A percentile compares a stretch with the other conserved stretches of the same genome.
Conservation (phyloP, 805 yeast species). For the Yamadazyma ubonensis region DNA sequence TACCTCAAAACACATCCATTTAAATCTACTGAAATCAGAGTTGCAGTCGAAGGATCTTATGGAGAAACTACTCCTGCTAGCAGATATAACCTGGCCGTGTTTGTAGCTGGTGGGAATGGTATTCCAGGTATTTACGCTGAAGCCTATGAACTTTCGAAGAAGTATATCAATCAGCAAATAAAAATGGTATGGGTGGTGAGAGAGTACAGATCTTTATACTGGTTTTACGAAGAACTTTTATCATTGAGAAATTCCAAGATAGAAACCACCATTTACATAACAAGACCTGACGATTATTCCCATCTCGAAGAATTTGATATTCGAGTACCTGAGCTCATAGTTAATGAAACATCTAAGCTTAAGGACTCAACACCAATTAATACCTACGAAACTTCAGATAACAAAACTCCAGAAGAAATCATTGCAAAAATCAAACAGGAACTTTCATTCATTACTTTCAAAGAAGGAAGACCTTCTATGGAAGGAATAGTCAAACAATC, state of each 20-base stretch:
- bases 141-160: constrained; percentile 20
- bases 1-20: constrained; percentile 21
- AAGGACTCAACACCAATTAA: background rate
- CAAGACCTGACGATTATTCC: constrained; percentile 28
- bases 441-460: constrained; percentile 36
- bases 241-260: constrained; percentile 25
- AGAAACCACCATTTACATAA: constrained; percentile 27
- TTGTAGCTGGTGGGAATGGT: constrained; percentile 43
- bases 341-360: constrained; percentile 5
- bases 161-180: constrained; percentile 16
- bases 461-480: constrained; percentile 50
- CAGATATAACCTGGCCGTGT: constrained; percentile 28
- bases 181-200: constrained; percentile 65
- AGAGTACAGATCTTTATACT: constrained; percentile 47
- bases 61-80: constrained; percentile 35
- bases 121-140: constrained; percentile 43
- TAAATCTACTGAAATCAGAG: constrained; percentile 22
- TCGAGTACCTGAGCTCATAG: constrained; percentile 9
- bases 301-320: constrained; percentile 26
- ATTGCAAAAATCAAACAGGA: constrained; percentile 18
- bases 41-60: constrained; percentile 40
- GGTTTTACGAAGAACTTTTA: constrained; percentile 48
- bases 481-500: constrained; percentile 35
- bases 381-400: constrained; percentile 5
- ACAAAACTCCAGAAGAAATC: constrained; percentile 6